Percentiles rank a stretch among this genome's conserved stretches.
Conservation (phyloP, 805 yeast species). For the Yarrowia sp. region DNA sequence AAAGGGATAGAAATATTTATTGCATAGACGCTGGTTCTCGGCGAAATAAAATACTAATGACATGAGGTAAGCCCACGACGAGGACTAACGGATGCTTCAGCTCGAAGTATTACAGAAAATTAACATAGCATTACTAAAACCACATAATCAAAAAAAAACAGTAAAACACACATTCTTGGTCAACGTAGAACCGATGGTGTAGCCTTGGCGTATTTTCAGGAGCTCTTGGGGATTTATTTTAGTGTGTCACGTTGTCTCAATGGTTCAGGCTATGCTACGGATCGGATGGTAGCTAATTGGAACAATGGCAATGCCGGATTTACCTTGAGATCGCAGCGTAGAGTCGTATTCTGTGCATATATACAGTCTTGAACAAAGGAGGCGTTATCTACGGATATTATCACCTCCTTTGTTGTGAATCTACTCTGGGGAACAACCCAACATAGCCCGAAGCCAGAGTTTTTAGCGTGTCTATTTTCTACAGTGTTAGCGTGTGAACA, state of each 20-base stretch:
- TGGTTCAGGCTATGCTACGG: too few relatives aligned
- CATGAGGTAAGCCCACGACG: not conserved
- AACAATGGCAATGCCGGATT: too few relatives aligned
- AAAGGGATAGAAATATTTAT: slow-evolving; percentile 50
- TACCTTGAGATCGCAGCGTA: too few relatives aligned
- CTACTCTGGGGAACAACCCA: not conserved
- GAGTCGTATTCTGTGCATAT: too few relatives aligned
- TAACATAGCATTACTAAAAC: slow-evolving; percentile 1
- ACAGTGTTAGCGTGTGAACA: not conserved
- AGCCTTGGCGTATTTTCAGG: not conserved
- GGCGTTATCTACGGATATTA: too few relatives aligned
- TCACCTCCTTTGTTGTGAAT: too few relatives aligned
- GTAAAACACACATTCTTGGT: not conserved
- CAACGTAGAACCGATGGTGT: not conserved
- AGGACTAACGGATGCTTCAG: slow-evolving; percentile 5
- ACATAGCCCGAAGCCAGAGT: not conserved
- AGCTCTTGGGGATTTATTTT: not conserved
- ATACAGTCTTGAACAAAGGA: too few relatives aligned
- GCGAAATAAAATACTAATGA: slow-evolving; percentile 24
- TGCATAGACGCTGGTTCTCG: slow-evolving; percentile 26
- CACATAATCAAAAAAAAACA: slow-evolving; percentile 18
- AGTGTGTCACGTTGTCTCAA: not conserved
- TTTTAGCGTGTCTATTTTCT: slow-evolving; percentile 7
- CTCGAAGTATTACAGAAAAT: not conserved
- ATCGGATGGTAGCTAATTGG: too few relatives aligned